A percentile compares a stretch with the other conserved stretches of the same genome.
Evolutionary conservation across 768 basidiomycete species (phyloP).

Genomic region (Roridomyces roridus): DNA sequence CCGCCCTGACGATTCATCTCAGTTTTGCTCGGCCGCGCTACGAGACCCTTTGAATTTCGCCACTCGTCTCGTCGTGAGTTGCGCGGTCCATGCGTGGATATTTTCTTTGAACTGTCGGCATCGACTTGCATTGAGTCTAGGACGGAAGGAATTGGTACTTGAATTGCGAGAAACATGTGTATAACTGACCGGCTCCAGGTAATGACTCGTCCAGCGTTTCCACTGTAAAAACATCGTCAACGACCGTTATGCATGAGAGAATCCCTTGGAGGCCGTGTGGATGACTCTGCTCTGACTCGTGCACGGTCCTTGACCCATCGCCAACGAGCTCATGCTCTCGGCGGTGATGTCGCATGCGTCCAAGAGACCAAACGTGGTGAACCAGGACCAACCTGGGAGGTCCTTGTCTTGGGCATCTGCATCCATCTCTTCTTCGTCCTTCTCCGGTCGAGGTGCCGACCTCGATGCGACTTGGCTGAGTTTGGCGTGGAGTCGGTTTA

Average conservation of each 20-base stretch:
- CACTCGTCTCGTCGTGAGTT: slow-evolving; percentile 81
- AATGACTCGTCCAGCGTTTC: slow-evolving; percentile 27
- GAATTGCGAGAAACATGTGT: slow-evolving; percentile 1
- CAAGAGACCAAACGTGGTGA: slow-evolving; percentile 59
- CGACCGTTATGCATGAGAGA: slow-evolving; percentile 40
- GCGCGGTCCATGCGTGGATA: slow-evolving; percentile 87
- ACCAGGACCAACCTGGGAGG: slow-evolving; percentile 73
- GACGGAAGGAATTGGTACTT: slow-evolving; percentile 21
- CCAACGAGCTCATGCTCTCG: slow-evolving; percentile 50
- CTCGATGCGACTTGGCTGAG: slow-evolving; percentile 54
- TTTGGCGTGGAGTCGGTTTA: slow-evolving; percentile 74
- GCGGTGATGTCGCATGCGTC: slow-evolving; percentile 63
- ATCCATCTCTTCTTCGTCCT: slow-evolving; percentile 36
- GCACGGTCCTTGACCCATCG: too few species aligned
- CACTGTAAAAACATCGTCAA: slow-evolving; percentile 45
- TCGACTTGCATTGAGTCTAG: slow-evolving; percentile 66
- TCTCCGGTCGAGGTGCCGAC: slow-evolving; percentile 36
- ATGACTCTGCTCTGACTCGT: slow-evolving; percentile 13
- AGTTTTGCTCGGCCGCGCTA: slow-evolving; percentile 51
- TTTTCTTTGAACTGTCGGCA: slow-evolving; percentile 37
- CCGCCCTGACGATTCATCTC: slow-evolving; percentile 75
- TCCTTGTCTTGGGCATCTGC: slow-evolving; percentile 36
- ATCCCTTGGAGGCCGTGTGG: slow-evolving; percentile 19
- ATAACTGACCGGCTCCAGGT: slow-evolving; percentile 40
- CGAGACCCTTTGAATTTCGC: slow-evolving; percentile 80